Conservation (phyloP, 2,329 filamentous ascomycete genomes). For the Coleophoma eucalyptorum region DNA sequence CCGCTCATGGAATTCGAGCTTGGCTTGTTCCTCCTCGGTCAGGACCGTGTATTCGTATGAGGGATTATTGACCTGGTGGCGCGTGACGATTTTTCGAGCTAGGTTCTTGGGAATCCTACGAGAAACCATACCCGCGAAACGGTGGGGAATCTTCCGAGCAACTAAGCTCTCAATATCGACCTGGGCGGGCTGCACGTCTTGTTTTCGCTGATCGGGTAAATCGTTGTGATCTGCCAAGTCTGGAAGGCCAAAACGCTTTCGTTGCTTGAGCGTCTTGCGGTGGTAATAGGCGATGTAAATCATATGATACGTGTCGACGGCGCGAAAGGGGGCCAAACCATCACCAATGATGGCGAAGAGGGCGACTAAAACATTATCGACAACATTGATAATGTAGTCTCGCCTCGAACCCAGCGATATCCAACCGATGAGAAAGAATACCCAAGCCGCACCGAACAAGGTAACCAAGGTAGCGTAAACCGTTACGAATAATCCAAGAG, state of each 20-base stretch:
- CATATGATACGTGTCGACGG: slow-evolving; percentile 85
- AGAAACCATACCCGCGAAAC: slow-evolving; percentile 13
- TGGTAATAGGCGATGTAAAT: slow-evolving; percentile 71
- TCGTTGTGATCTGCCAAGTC: slow-evolving; percentile 49
- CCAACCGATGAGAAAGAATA: slow-evolving; percentile 86
- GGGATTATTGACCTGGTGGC: slow-evolving; percentile 8
- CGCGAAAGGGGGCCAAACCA: slow-evolving; percentile 68
- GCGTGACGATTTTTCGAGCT: slow-evolving; percentile 13
- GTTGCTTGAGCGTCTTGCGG: slow-evolving; percentile 37
- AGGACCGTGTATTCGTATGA: slow-evolving; percentile 56
- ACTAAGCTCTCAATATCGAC: slow-evolving; percentile 32
- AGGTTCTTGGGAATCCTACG: slow-evolving; percentile 17
- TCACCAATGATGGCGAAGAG: slow-evolving; percentile 68
- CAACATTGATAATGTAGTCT: slow-evolving; percentile 63
- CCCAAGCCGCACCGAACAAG: slow-evolving; percentile 80
- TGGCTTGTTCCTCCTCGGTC: slow-evolving; percentile 61
- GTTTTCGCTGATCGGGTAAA: slow-evolving; percentile 43
- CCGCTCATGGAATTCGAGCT: slow-evolving; percentile 69
- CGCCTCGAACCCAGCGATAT: slow-evolving; percentile 74
- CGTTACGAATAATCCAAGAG: slow-evolving; percentile 77
- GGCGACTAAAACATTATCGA: slow-evolving; percentile 66
- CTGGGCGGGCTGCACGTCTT: slow-evolving; percentile 32
- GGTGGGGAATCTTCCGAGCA: slow-evolving; percentile 13
- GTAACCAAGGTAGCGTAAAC: slow-evolving; percentile 83
- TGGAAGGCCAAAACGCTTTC: slow-evolving; percentile 58